Base-by-base conservation (phyloP, 1,139 yeast genomes). In the Kodamaea sp. region DNA sequence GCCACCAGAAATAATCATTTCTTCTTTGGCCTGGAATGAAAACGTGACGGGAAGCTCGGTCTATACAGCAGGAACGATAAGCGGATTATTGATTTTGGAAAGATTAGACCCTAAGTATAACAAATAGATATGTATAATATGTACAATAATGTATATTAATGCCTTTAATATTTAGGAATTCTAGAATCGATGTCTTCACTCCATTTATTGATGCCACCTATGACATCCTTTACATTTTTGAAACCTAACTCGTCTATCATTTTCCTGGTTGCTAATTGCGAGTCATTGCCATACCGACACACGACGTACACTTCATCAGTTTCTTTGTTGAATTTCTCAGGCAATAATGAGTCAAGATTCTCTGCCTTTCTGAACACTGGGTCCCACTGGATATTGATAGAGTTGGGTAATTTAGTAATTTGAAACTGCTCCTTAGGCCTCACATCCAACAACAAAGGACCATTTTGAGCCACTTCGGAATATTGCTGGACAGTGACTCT, bases 221-320 rank as follows among this genome's bases (percentile, higher is more conserved):
- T 65, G 5, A 92, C 67, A 54, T 92, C 97, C 37, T 64, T 70
- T 0, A 76, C 88, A 11, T 77, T 62, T 0, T 53, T 38, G 15
- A 73, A 60, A 0, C 79, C 78, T 36, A 75, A 62, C 14, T 31
- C 24, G 10, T 74, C 78, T 31, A 70, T 63, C 31, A 92, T 57
- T 30, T 70, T 61, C 40, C 68, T 61, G 0, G 86, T 80, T 0
- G 96, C 95, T 13, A 79, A 59, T 50, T 87, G 92, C 0, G 97
- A 90, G 55, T 92, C 97, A 55, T 88, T 89, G 5, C 99, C 99
- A 53, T 70, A 81, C 24, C 97, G 73, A 57, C 99, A 92, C 11
- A 90, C 67, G 0, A 85, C 80, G 41, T 55, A 70, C 1, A 70
- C 47, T 0, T 47, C 43, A 9, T 50, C 45, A 0, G 38, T 31